Evolutionary conservation across 495 filamentous ascomycete species (phyloP), one percentile per base, ranked within the genome.

Genomic region (Pyrenula aspistea): DNA sequence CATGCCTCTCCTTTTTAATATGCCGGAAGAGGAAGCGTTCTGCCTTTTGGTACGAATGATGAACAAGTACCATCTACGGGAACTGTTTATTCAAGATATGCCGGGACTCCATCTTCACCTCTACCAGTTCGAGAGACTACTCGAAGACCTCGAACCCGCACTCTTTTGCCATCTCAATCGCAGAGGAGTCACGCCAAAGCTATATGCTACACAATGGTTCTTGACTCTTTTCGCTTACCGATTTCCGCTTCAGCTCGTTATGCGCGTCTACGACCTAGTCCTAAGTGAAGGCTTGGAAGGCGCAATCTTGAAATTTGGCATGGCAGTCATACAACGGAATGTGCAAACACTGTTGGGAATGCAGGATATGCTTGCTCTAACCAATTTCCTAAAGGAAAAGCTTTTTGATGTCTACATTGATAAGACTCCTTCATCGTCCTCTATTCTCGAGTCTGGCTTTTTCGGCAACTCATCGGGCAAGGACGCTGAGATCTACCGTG

Each of bases 121-220:
- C 10, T 96, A 93, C 65, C 90, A 96, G 62, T 97, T 96, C 65
- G 92, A 96, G 73, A 84, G 93, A 42, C 76, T 97, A 2, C 78
- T 99, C 15, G 93, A 99, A 71, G 93, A 99, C 63, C 72, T 92
- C 48, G 92, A 97, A 62, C 93, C 93, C 1, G 89, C 89, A 24
- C 78, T 97, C 1, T 96, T 93, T 70, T 97, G 93, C 67, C 93
- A 99, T 71, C 82, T 99, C 49, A 85, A 86, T 59, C 84, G 93
- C 55, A 85, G 88, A 49, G 84, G 87, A 22, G 93, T 97, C 42
- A 84, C 85, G 49, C 89, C 94, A 0, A 86, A 95, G 62, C 76
- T 99, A 10, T 99, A 99, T 66, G 93, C 93, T 49, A 97, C 93
- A 0, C 93, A 97, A 67, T 99, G 93, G 93, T 97, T 97, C 69